Percentiles rank a stretch among this genome's conserved stretches.
Conservation (phyloP, 2,329 filamentous ascomycete species). For the Chalara sp. region DNA sequence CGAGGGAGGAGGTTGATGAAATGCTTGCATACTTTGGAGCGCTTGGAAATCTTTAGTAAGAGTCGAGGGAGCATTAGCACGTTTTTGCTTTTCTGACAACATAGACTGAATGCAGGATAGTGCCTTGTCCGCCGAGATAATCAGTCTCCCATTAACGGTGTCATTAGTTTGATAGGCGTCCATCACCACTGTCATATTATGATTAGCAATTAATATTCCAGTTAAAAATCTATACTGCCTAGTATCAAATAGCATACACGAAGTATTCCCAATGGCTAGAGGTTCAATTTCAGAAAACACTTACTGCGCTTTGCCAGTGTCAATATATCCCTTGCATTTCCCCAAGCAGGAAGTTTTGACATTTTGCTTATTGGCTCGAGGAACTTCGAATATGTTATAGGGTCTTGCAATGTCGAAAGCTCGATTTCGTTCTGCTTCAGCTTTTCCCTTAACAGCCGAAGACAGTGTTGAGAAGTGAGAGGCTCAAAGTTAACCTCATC, state of each 20-base stretch:
- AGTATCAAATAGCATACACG: no score
- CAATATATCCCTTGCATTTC: slow-evolving; percentile 45
- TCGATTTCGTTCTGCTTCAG: slow-evolving; percentile 21
- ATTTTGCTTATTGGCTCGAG: slow-evolving; percentile 30
- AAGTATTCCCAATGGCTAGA: no score
- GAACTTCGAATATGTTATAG: slow-evolving; percentile 19
- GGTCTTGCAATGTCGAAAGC: slow-evolving; percentile 15
- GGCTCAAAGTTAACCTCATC: slow-evolving; percentile 39
- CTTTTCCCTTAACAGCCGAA: slow-evolving; percentile 27
- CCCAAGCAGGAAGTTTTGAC: slow-evolving; percentile 37
- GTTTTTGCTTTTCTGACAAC: slow-evolving; percentile 14
- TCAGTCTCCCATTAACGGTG: slow-evolving; percentile 10
- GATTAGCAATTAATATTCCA: no score
- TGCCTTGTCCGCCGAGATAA: slow-evolving; percentile 12
- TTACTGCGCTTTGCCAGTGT: slow-evolving; percentile 33
- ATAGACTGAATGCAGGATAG: slow-evolving; percentile 17
- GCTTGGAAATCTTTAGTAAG: background rate
- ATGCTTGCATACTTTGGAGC: background rate
- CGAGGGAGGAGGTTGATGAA: background rate
- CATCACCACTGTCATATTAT: slow-evolving; percentile 29
- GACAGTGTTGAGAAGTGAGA: slow-evolving; percentile 29
- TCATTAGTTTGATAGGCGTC: slow-evolving; percentile 16
- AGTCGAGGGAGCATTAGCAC: background rate
- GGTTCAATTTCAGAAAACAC: no score
- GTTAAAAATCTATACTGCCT: no score